Evolutionary conservation across 129 eudicot genomes (phyloP), one percentile per base, ranked within the genome.

Genomic region (Flaveria ramosissima): DNA sequence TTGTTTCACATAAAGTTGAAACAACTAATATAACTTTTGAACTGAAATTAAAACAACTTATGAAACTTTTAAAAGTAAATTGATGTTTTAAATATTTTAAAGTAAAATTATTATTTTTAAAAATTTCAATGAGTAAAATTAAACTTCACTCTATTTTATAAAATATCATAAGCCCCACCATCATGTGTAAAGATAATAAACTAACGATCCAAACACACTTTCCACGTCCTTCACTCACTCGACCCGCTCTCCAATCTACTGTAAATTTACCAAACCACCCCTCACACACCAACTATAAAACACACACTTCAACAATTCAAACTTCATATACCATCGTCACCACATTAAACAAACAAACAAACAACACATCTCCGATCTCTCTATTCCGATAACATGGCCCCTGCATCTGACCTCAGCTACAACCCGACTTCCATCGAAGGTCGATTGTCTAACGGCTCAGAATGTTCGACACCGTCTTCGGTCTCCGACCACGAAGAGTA

Each of bases 401-500:
- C 3, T 1, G 1, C 69, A 41, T 68, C 4, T 59, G 59, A 59
- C 17, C 53, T 48, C n/a, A 48, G 16, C 53, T 48, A 48, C 14
- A 1, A 6, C 11, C 56, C 47, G 3, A 63, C 21, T 23, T 17
- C 39, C 39, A 36, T 24, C 13, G 81, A 47, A 51, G 57, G 67
- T 11, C 42, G 61, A 13, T 69, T 46, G 45, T 78, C 81, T 57
- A 69, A 15, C 39, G 45, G 17, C 59, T 69, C 81, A 4, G 81
- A 78, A 11, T 78, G 70, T 69, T 78, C 81, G 3, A 65, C 73
- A 4, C 0, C 61, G 13, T 68, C 76, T 24, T 77, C 61, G 17
- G 64, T 86, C 16, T 83, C 87, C 9, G 87, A 81, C 43, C 87
- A 84, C 52, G 94, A 88, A 62, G 89, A 86, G 30, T 88, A 86